A percentile compares a stretch with the other conserved stretches of the same genome.
Conservation (phyloP, 345 rosid species). For the Boechera divaricarpa region DNA sequence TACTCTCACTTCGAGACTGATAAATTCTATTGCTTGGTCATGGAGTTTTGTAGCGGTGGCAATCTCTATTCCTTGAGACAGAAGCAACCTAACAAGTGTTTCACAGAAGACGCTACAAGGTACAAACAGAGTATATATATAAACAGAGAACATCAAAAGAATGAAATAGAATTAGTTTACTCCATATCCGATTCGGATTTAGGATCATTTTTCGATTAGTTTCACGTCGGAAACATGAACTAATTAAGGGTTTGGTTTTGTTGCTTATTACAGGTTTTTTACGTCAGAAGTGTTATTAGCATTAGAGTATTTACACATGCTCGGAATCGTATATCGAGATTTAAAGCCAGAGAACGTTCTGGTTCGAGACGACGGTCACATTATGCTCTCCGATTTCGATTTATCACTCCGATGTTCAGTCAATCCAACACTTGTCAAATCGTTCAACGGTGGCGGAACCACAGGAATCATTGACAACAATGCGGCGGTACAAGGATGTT, state of each 20-base stretch:
- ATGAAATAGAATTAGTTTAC: not conserved
- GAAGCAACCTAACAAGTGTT: slow-evolving; percentile 65
- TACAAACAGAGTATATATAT: not conserved
- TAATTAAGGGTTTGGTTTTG: slow-evolving; percentile 16
- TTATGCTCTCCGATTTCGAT: slow-evolving; percentile 70
- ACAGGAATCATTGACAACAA: slow-evolving; percentile 14
- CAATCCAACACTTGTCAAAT: slow-evolving; percentile 71
- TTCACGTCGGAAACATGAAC: not conserved
- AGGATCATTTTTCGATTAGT: too few species aligned
- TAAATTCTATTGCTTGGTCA: slow-evolving; percentile 73
- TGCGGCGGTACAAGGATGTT: slow-evolving; percentile 38
- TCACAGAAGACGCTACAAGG: slow-evolving; percentile 75
- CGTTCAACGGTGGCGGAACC: slow-evolving; percentile 48
- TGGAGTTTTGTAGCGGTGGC: slow-evolving; percentile 89
- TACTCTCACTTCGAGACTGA: slow-evolving; percentile 73
- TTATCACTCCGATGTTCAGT: slow-evolving; percentile 66
- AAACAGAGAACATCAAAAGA: slow-evolving; percentile 9
- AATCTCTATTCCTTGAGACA: slow-evolving; percentile 85
- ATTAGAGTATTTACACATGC: slow-evolving; percentile 70
- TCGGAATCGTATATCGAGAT: slow-evolving; percentile 50
- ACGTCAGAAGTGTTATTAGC: slow-evolving; percentile 68
- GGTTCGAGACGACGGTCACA: slow-evolving; percentile 72
- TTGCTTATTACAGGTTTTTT: slow-evolving; percentile 53
- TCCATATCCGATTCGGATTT: too few species aligned
- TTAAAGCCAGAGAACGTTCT: slow-evolving; percentile 71